Percentiles rank a stretch among this genome's conserved stretches.
Conservation (phyloP, 768 basidiomycete species). For the Lenzites betulinus region DNA sequence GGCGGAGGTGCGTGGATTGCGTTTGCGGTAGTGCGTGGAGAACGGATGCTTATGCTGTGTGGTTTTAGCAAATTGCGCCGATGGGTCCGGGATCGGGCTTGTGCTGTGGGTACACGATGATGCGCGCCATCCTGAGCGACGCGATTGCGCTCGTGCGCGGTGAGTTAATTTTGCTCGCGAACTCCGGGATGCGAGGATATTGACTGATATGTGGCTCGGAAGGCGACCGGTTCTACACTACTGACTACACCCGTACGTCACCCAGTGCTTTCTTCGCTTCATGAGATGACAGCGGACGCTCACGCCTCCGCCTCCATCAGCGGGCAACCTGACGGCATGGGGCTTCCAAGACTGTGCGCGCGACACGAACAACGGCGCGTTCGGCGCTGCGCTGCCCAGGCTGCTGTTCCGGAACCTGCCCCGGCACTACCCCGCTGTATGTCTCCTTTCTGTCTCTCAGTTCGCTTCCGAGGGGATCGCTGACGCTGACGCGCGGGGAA, state of each 20-base stretch:
- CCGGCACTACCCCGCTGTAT: constrained; percentile 56
- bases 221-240: constrained; percentile 79
- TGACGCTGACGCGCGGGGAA: neutral
- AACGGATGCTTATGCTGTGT: neutral
- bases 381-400: constrained; percentile 73
- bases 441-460: neutral
- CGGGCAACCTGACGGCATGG: constrained; percentile 77
- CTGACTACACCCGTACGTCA: constrained; percentile 71
- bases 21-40: constrained; percentile 4
- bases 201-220: neutral
- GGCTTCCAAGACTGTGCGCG: constrained; percentile 73
- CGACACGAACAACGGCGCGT: constrained; percentile 66
- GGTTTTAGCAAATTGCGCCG: constrained; percentile 30
- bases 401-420: constrained; percentile 75
- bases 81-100: constrained; percentile 66
- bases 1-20: constrained; percentile 16
- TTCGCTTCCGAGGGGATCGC: neutral
- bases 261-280: neutral
- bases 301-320: constrained; percentile 35
- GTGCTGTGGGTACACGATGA: constrained; percentile 83
- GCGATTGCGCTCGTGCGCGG: constrained; percentile 69
- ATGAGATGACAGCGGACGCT: neutral
- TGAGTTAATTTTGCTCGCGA: neutral
- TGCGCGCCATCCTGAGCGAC: constrained; percentile 81
- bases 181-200: neutral